A percentile compares a stretch with the other conserved stretches of the same genome.
phyloP scores from a whole-genome alignment of 2,329 filamentous ascomycete genomes.

The Hypocreales sp. region DNA sequence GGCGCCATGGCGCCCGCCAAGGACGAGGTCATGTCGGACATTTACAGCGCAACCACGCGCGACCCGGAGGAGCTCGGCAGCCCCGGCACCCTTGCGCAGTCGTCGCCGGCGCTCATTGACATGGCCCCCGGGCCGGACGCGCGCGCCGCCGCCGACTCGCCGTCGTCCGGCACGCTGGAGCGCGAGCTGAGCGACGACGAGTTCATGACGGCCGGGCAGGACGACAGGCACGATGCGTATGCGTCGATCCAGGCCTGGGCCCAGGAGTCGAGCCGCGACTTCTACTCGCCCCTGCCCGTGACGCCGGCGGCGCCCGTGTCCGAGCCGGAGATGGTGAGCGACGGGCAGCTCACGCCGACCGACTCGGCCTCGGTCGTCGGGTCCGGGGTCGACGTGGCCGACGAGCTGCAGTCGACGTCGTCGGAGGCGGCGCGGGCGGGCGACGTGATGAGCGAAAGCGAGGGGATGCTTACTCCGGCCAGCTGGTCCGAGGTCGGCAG shows the following conservation, averaged over 20 bases:
- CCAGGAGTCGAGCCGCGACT: constrained; percentile 33
- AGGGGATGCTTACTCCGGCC: constrained; percentile 41
- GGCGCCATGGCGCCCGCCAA: constrained; percentile 20
- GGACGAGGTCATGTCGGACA: constrained; percentile 34
- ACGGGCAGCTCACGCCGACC: constrained; percentile 41
- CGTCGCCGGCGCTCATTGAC: constrained; percentile 18
- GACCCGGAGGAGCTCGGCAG: constrained; percentile 12
- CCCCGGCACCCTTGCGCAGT: constrained; percentile 9
- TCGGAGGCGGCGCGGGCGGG: constrained; percentile 19
- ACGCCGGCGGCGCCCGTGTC: constrained; percentile 32
- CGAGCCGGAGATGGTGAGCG: constrained; percentile 34
- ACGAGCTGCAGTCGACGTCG: constrained; percentile 25
- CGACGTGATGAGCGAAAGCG: constrained; percentile 44
- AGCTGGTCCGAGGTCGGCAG: constrained; percentile 54
- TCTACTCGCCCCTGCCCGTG: constrained; percentile 45
- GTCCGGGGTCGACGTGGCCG: constrained; percentile 30
- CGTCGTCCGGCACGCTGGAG: constrained; percentile 18
- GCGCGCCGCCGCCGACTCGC: constrained; percentile 3
- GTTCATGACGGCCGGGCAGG: constrained; percentile 36
- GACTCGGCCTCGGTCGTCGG: constrained; percentile 40
- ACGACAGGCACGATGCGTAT: constrained; percentile 31
- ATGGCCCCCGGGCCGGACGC: constrained; percentile 9
- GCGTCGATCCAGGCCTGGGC: constrained; percentile 52
- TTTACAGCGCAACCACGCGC: constrained; percentile 41
- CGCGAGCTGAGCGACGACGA: constrained; percentile 23